Conservation (phyloP, 179 eudicot species). For the Silene coronaria region DNA sequence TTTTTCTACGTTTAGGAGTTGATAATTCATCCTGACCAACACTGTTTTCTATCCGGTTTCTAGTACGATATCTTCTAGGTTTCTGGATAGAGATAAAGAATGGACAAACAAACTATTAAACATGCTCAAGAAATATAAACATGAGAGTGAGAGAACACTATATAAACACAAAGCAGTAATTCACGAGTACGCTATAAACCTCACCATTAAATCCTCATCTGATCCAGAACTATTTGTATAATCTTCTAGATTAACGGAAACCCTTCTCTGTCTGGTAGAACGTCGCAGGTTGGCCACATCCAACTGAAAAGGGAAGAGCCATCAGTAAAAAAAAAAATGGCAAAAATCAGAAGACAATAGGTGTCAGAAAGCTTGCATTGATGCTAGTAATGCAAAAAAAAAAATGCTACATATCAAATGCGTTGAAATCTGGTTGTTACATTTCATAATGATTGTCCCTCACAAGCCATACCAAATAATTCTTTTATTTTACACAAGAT, state of each 20-base stretch:
- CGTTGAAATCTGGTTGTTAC: constrained; percentile 4
- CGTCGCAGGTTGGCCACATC: constrained; percentile 76
- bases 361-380: background rate
- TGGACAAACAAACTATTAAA: constrained; percentile 18
- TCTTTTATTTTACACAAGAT: background rate
- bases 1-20: constrained; percentile 46
- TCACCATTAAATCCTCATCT: constrained; percentile 91
- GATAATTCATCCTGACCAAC: constrained; percentile 49
- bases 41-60: constrained; percentile 48
- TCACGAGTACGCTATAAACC: constrained; percentile 22
- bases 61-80: constrained; percentile 54
- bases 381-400: background rate
- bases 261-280: constrained; percentile 88
- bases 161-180: constrained; percentile 8
- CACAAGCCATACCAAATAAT: background rate
- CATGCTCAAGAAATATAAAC: constrained; percentile 16
- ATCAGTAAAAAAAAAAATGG: constrained; percentile 15
- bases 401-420: background rate
- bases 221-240: constrained; percentile 91
- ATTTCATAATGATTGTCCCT: background rate
- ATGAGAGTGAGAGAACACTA: constrained; percentile 18
- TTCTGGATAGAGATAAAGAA: constrained; percentile 34
- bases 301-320: constrained; percentile 48
- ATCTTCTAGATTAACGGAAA: constrained; percentile 59
- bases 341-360: constrained; percentile 11